These are phyloP conservation scores for Arxiozyma bovina DNA, from an alignment of 1,139 yeast species.

Conservation along the genomic window DNA sequence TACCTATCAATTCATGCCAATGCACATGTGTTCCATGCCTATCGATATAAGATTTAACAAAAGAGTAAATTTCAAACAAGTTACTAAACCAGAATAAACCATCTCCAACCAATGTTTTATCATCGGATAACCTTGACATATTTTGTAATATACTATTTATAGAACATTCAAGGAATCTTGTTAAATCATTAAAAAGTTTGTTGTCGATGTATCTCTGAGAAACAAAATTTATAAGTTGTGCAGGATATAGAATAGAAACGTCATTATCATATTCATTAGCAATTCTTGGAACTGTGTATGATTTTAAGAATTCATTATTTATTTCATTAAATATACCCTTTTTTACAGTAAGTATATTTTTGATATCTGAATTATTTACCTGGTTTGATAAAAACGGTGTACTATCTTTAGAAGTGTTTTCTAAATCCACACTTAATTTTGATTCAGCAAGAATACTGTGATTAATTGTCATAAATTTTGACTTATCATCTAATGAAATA, in stretches of 20 bases:
- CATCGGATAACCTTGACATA: constrained; percentile 61
- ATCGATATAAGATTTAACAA: constrained; percentile 43
- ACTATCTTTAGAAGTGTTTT: background rate
- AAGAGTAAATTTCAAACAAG: constrained; percentile 86
- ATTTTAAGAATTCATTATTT: constrained; percentile 74
- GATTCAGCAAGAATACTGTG: background rate
- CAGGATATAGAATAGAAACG: constrained; percentile 88
- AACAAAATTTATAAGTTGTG: constrained; percentile 80
- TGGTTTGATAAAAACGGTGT: background rate
- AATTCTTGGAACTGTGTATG: constrained; percentile 39
- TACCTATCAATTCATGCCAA: constrained; percentile 48
- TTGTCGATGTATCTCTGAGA: constrained; percentile 48
- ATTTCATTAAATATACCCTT: constrained; percentile 43
- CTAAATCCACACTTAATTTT: background rate
- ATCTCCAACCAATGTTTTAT: constrained; percentile 64
- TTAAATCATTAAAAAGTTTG: constrained; percentile 3
- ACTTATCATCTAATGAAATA: background rate
- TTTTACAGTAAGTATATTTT: background rate
- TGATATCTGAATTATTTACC: background rate
- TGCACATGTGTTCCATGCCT: constrained; percentile 41
- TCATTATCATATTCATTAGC: constrained; percentile 69
- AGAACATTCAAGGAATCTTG: background rate
- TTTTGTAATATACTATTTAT: constrained; percentile 61
- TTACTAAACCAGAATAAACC: constrained; percentile 97
- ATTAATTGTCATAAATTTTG: background rate